These are phyloP conservation scores for Eucalyptus grandis DNA, from an alignment of 345 rosid species.

Conservation along the genomic window DNA sequence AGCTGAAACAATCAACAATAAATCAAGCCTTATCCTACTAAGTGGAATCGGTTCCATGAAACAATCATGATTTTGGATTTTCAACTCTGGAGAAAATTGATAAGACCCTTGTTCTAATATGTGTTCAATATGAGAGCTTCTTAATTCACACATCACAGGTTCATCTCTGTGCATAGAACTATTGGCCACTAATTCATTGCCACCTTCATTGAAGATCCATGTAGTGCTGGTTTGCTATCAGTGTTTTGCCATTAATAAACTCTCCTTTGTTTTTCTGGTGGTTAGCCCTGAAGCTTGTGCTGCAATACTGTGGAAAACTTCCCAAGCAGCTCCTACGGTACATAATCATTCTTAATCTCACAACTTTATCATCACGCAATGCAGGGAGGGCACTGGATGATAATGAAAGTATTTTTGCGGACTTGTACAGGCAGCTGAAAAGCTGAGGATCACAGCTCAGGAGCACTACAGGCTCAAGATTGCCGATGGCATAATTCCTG, in stretches of 20 bases:
- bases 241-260: not conserved
- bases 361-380: not conserved
- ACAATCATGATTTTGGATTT: not conserved
- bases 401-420: not conserved
- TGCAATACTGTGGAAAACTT: constrained; percentile 86
- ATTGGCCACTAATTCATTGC: not conserved
- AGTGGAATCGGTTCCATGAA: not conserved
- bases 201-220: not conserved
- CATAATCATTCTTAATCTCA: not conserved
- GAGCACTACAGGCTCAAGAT: constrained; percentile 63
- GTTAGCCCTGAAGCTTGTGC: constrained; percentile 96
- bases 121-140: not conserved
- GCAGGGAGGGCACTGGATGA: not conserved
- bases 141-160: not conserved
- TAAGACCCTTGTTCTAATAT: not conserved
- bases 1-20: not conserved
- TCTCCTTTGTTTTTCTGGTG: not conserved
- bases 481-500: constrained; percentile 85
- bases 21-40: not conserved
- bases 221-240: not conserved
- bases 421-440: constrained; percentile 72
- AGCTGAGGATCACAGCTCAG: constrained; percentile 71
- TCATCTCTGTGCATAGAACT: not conserved
- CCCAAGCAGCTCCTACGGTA: constrained; percentile 86
- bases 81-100: not conserved